Conservation (phyloP, 2,329 filamentous ascomycete genomes). For the Hyphodiscus sp. region DNA sequence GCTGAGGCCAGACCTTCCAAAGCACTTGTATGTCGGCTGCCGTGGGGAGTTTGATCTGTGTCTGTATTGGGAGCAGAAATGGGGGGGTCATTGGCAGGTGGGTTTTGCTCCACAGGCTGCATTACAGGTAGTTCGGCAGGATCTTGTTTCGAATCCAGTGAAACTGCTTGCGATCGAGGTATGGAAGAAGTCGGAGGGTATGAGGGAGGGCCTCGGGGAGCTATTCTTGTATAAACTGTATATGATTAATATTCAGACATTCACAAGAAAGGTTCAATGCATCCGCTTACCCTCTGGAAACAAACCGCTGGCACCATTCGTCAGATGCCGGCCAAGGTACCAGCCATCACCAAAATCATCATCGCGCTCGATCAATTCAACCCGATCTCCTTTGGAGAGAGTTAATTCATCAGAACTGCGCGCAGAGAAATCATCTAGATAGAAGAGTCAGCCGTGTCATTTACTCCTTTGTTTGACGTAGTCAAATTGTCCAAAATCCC, state of each 20-base stretch:
- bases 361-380: conserved; percentile 77
- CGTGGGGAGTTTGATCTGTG: conserved; percentile 22
- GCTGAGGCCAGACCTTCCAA: conserved; percentile 16
- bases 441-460: neutral
- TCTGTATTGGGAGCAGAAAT: conserved; percentile 11
- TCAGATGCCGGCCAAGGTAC: conserved; percentile 71
- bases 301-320: conserved; percentile 67
- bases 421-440: conserved; percentile 83
- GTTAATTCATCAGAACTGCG: conserved; percentile 90
- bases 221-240: conserved; percentile 31
- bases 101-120: conserved; percentile 6
- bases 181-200: conserved; percentile 19
- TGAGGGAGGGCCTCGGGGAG: conserved; percentile 27
- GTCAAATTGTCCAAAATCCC: no score
- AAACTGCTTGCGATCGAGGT: conserved; percentile 10
- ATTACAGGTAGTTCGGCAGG: conserved; percentile 4
- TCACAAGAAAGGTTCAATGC: neutral
- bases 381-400: conserved; percentile 74
- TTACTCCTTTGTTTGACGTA: neutral
- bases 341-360: conserved; percentile 86
- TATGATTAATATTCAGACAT: conserved; percentile 10
- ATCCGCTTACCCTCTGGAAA: conserved; percentile 66
- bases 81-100: conserved; percentile 8
- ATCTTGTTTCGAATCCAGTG: conserved; percentile 5
- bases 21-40: conserved; percentile 24